Evolutionary conservation across 1,284 basidiomycete genomes (phyloP), one percentile per base, ranked within the genome.

Genomic region (Cutaneotrichosporon mucoides): DNA sequence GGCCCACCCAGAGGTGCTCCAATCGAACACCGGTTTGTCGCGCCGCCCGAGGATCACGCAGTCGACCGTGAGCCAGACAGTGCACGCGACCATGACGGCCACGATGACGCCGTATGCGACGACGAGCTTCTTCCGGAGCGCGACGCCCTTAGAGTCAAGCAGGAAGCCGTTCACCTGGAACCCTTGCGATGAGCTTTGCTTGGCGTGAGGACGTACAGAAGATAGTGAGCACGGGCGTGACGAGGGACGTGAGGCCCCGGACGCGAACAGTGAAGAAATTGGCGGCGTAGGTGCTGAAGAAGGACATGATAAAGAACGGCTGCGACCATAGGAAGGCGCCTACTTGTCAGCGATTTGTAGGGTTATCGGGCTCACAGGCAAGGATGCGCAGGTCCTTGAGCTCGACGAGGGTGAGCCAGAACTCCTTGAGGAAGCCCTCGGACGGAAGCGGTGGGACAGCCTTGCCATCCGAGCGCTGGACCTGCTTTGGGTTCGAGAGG

Each of bases 181-280:
- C 63, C 61, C 61, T 55, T 34, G 8, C 13, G 5, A 41, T 55
- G 36, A 55, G 53, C 6, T 4, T 4, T 36, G 11, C 8, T 11
- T 3, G 13, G 7, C n/a, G 34, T 24, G 3, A 8, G 0, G 34
- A 53, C 52, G 36, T 10, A 55, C 53, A 55, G 45, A 73, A 7
- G 51, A 73, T 66, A 0, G 69, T 64, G 9, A 69, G 42, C 43
- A 76, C 51, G 6, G 78, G 76, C 7, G 65, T 63, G 35, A 77
- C 61, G 41, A 80, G 63, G 4, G 76, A 76, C 12, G 72, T 74
- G n/a, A 79, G 68, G 0, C 76, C 76, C 10, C 78, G 60, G 12
- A 66, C 61, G n/a, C 72, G 66, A 2, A 72, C 70, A 4, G 66
- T 64, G 59, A 72, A 73, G 62, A 69, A 55, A 6, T 63, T 59